Evolutionary conservation across 1,139 yeast species (phyloP), one percentile per base, ranked within the genome.

Genomic region (Debaryomyces singareniensis): DNA sequence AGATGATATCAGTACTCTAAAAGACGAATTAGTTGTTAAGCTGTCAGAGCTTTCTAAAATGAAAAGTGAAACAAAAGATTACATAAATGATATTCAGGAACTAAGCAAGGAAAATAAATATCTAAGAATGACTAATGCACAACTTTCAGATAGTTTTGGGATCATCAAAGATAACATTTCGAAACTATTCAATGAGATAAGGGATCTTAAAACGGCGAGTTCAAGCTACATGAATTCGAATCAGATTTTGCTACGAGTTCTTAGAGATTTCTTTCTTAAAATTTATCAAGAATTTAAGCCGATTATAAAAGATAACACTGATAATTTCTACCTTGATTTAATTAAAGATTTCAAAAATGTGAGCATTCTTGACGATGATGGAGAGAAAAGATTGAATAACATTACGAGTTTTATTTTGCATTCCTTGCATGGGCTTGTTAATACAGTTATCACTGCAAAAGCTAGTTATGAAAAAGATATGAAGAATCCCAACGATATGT

Each of bases 261-360:
- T 32, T 10, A 30, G 25, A 15, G 23, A 18, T 5, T 32, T 36
- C 20, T 14, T 32, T 5, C 15, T 25, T n/a, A 14, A 14, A n/a
- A 24, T 26, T 12, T 33, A 31, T 16, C 20, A 25, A 10, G 15
- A 36, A 6, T 35, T 53, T 21, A 29, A 37, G 22, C 53, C 53
- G 6, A 36, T 49, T 37, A 35, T 51, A 32, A 38, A 47, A 27
- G 42, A 44, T 6, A 56, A 52, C 26, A 44, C 57, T 10, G 32
- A 37, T 10, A 29, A 28, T 1, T 43, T 40, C 24, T 40, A 45
- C 29, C 30, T 29, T 6, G 36, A 39, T 10, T 27, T 51, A 13
- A 35, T 37, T 14, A 25, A 34, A 7, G 33, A 38, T 4, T 34
- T 51, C 12, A 16, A 28, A n/a, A 36, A 32, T 12, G 32, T 28